These are phyloP conservation scores for Apiospora saccharicola DNA, from an alignment of 2,329 filamentous ascomycete species.

Conservation along the genomic window DNA sequence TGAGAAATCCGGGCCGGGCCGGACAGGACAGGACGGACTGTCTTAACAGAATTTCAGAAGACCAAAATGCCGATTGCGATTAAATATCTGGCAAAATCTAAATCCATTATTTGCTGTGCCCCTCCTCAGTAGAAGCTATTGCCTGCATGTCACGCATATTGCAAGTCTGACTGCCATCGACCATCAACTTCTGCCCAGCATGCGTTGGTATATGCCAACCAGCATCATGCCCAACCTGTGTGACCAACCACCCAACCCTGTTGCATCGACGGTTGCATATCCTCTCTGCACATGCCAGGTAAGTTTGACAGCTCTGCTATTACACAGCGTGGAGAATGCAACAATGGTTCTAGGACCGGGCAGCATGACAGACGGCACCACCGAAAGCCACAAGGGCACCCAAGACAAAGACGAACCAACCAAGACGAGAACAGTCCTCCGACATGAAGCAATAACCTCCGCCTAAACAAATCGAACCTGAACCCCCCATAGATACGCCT, in stretches of 20 bases:
- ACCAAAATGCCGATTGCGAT: neutral
- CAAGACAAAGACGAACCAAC: constrained; percentile 8
- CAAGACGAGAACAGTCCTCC: neutral
- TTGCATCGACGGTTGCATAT: neutral
- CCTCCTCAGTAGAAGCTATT: neutral
- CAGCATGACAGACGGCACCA: neutral
- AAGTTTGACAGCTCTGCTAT: neutral
- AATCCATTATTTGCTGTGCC: neutral
- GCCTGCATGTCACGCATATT: neutral
- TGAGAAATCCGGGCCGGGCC: neutral
- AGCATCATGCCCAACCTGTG: neutral
- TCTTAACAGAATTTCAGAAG: neutral
- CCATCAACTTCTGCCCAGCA: neutral
- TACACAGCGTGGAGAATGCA: constrained; percentile 4
- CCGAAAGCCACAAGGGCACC: neutral
- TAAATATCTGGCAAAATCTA: neutral
- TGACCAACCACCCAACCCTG: neutral
- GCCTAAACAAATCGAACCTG: neutral
- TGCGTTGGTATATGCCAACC: constrained; percentile 8
- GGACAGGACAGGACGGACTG: neutral
- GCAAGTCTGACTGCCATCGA: neutral
- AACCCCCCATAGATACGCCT: constrained; percentile 12
- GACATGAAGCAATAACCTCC: constrained; percentile 1
- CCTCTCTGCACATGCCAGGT: constrained; percentile 1
- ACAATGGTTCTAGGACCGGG: neutral